Conservation (phyloP, 2,329 filamentous ascomycete species). For the Fonsecaea pugnacius region DNA sequence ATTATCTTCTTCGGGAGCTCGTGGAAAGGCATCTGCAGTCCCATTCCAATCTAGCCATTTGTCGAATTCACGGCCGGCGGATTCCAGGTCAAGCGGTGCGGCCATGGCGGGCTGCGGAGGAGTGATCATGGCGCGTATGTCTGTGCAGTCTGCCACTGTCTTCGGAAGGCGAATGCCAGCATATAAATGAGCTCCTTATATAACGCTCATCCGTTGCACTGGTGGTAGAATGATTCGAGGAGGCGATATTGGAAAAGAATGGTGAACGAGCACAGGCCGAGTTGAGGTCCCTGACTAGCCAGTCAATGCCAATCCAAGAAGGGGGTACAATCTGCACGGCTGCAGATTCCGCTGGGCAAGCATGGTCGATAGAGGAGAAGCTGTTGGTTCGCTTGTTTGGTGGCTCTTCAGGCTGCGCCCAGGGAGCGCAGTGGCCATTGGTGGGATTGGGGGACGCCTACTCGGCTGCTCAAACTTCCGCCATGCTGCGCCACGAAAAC, state of each 20-base stretch:
- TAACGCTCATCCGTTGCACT: neutral
- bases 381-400: slow-evolving; percentile 13
- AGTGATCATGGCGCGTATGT: slow-evolving; percentile 18
- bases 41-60: slow-evolving; percentile 38
- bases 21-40: slow-evolving; percentile 21
- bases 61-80: slow-evolving; percentile 37
- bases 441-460: slow-evolving; percentile 10
- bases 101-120: slow-evolving; percentile 22
- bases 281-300: slow-evolving; percentile 17
- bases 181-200: slow-evolving; percentile 5
- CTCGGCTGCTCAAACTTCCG: slow-evolving; percentile 14
- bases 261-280: neutral
- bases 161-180: neutral
- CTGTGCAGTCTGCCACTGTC: neutral
- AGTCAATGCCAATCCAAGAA: slow-evolving; percentile 14
- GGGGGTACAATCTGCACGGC: slow-evolving; percentile 18
- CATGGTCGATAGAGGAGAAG: slow-evolving; percentile 13
- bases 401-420: slow-evolving; percentile 7
- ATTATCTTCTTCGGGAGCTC: neutral
- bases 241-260: slow-evolving; percentile 11
- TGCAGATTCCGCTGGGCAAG: slow-evolving; percentile 5
- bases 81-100: slow-evolving; percentile 26
- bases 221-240: slow-evolving; percentile 8
- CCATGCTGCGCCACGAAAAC: slow-evolving; percentile 20
- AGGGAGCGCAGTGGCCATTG: slow-evolving; percentile 8